Base-by-base conservation (phyloP, 2,329 filamentous ascomycete species). In the Decorospora gaudefroyi region DNA sequence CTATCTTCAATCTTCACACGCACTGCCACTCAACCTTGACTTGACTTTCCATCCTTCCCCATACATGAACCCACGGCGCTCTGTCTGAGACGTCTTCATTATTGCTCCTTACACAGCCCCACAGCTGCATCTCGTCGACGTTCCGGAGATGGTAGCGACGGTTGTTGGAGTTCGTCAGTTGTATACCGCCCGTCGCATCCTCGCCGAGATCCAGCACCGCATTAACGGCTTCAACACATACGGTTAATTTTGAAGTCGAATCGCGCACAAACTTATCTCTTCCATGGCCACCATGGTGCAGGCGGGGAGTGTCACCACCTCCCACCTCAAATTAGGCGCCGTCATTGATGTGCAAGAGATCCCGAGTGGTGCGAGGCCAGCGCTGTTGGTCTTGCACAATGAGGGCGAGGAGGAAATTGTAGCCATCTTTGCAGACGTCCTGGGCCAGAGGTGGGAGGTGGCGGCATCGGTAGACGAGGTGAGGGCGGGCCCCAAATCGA, bases 381-480 rank as follows among this genome's bases (percentile, higher is more conserved):
- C 72, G 51, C 62, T 76, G 46, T 62, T 75, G 48, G 64, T 93
- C 47, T 71, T 92, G 12, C 89, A 86, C 67, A 83, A 85, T 8
- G 76, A 76, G 15, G 85, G 82, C 12, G 87, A 92, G 66, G 85
- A 91, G 47, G 78, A 80, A 27, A 88, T 93, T 51, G 83, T 91
- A 18, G 81, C 82, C 15, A 74, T 88, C 22, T 87, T 91, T 57
- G 88, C 88, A 17, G 87, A 92, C 60, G 85, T 92, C 6, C 72
- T 93, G 28, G 88, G 89, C 10, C 88, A 90, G 65, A 80, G 85
- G 13, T 85, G 81, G 71, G 80, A 78, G 46, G 74, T 85, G 29
- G 80, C 81, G 39, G 69, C 74, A 21, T 73, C 78, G 42, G 77
- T 87, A 68, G 72, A 76, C 49, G 72, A 79, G 31, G 74, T 84